phyloP scores from a whole-genome alignment of 306 rosid species.

The Medicago truncatula region MtrunA17r5.0-ANR NC_053044.1:34472001-34472500 shows the following conservation, averaged over 20 bases:
- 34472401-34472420: conserved; percentile 44
- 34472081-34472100: not conserved
- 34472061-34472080: not conserved
- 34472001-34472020: not conserved
- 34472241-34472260: conserved; percentile 94
- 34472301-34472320: conserved; percentile 28
- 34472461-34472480: conserved; percentile 79
- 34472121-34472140: conserved; percentile 10
- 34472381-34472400: not conserved
- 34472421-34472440: conserved; percentile 70
- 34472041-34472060: conserved; percentile 17
- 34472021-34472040: conserved; percentile 25
- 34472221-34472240: conserved; percentile 78
- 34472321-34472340: not conserved
- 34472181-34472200: conserved; percentile 78
- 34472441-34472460: conserved; percentile 72
- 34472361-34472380: no score
- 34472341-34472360: no score
- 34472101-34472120: not conserved
- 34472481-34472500: conserved; percentile 85
- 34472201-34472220: conserved; percentile 97
- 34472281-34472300: conserved; percentile 29
- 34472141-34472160: conserved; percentile 36
- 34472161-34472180: not conserved
- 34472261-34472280: not conserved